phyloP scores from a whole-genome alignment of 2,329 filamentous ascomycete genomes.

The Penicillium sp. region DNA sequence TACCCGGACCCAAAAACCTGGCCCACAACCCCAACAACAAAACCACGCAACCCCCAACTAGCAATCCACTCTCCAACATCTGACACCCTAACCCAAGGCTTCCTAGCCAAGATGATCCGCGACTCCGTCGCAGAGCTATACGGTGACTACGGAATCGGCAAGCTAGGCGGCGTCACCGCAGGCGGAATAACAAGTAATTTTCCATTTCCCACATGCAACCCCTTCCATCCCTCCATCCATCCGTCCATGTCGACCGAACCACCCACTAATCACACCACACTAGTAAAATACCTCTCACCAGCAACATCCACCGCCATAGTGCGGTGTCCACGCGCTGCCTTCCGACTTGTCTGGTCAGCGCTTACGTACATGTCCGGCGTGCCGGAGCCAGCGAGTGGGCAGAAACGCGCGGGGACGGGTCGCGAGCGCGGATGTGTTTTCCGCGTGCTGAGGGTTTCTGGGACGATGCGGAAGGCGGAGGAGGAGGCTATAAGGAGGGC shows the following conservation, averaged over 20 bases:
- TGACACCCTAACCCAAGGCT: slow-evolving; percentile 57
- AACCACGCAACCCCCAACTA: slow-evolving; percentile 45
- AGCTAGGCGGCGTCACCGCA: slow-evolving; percentile 55
- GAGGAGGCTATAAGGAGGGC: slow-evolving; percentile 77
- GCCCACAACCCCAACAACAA: slow-evolving; percentile 25
- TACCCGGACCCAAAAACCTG: slow-evolving; percentile 55
- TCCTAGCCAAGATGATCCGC: slow-evolving; percentile 61
- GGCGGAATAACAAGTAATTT: slow-evolving; percentile 58
- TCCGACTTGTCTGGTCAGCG: slow-evolving; percentile 81
- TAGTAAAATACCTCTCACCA: slow-evolving; percentile 84
- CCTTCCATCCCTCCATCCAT: background rate
- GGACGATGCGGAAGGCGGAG: slow-evolving; percentile 85
- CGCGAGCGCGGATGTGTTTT: slow-evolving; percentile 57
- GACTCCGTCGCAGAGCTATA: slow-evolving; percentile 64
- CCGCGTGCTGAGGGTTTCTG: slow-evolving; percentile 75
- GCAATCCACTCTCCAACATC: slow-evolving; percentile 71
- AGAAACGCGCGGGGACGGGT: slow-evolving; percentile 17
- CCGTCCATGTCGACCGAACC: no score
- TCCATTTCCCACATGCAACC: background rate
- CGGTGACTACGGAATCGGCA: slow-evolving; percentile 70
- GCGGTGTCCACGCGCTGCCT: slow-evolving; percentile 70
- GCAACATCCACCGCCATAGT: slow-evolving; percentile 94
- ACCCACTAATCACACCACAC: slow-evolving; percentile 3
- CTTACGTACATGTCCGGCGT: slow-evolving; percentile 69
- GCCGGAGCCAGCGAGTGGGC: slow-evolving; percentile 37